These are phyloP conservation scores for Solanum bukasovii DNA, from an alignment of 257 asterid species.

Conservation along the genomic window DNA sequence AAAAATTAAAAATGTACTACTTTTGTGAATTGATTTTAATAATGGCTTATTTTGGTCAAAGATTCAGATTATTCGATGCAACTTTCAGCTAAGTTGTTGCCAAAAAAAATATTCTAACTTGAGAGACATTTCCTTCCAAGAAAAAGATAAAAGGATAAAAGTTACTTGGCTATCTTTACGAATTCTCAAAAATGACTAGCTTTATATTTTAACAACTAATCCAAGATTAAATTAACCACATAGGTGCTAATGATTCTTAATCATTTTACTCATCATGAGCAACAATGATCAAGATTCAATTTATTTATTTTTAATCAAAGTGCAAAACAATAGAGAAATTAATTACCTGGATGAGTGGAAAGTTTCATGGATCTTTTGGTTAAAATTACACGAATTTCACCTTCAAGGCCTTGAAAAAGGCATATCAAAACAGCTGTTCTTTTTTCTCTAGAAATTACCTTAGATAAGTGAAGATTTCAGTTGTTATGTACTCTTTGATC, in stretches of 20 bases:
- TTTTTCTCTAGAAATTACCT: slow-evolving; percentile 16
- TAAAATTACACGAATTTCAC: slow-evolving; percentile 44
- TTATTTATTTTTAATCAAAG: no score
- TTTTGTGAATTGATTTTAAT: no score
- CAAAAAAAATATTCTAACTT: no score
- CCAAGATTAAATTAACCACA: neutral
- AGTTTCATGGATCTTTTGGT: slow-evolving; percentile 48
- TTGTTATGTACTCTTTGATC: neutral
- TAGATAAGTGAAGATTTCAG: neutral
- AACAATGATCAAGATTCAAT: neutral
- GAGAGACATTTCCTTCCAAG: no score
- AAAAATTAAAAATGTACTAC: no score
- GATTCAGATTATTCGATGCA: neutral
- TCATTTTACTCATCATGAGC: neutral
- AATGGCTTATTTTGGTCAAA: no score
- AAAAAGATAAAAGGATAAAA: no score
- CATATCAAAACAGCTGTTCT: slow-evolving; percentile 55
- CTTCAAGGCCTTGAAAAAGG: slow-evolving; percentile 32
- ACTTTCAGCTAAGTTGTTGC: neutral
- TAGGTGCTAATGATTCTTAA: neutral
- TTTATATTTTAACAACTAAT: neutral
- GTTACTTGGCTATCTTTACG: neutral
- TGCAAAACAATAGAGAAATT: no score
- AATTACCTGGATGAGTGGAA: slow-evolving; percentile 47
- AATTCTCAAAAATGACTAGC: neutral